Evolutionary conservation across 1,139 yeast genomes (phyloP).

Genomic region (Lodderomyces parapsilosis): DNA sequence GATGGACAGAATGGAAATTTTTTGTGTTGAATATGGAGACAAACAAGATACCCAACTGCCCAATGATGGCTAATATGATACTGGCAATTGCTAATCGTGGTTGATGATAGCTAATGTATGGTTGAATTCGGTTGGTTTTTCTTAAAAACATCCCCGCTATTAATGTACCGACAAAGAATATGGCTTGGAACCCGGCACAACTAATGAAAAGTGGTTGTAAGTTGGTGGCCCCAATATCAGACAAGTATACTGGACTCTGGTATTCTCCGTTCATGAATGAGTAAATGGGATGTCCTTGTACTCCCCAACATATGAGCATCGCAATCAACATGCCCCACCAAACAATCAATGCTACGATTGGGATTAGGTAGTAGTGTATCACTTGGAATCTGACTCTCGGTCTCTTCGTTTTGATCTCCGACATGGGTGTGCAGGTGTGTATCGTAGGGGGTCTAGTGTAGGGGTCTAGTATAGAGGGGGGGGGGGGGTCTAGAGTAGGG

Average conservation of each 20-base stretch:
- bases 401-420: slow-evolving; percentile 3
- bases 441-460: too few relatives aligned
- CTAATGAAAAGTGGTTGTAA: slow-evolving; percentile 80
- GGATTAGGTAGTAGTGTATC: slow-evolving; percentile 36
- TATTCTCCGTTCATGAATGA: slow-evolving; percentile 45
- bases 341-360: slow-evolving; percentile 27
- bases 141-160: slow-evolving; percentile 56
- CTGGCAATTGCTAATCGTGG: slow-evolving; percentile 49
- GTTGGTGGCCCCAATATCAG: slow-evolving; percentile 84
- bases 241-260: slow-evolving; percentile 67
- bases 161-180: slow-evolving; percentile 69
- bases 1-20: slow-evolving; percentile 58
- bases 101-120: slow-evolving; percentile 49
- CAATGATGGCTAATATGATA: slow-evolving; percentile 55
- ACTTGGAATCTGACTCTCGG: slow-evolving; percentile 25
- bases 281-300: slow-evolving; percentile 75
- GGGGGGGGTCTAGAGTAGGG: too few relatives aligned
- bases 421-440: not conserved
- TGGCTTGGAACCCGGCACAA: slow-evolving; percentile 77
- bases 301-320: slow-evolving; percentile 54
- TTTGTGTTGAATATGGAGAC: slow-evolving; percentile 76
- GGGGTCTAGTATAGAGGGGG: too few relatives aligned
- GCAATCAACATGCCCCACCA: slow-evolving; percentile 48
- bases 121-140: slow-evolving; percentile 42
- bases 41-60: slow-evolving; percentile 75